Base-by-base conservation (phyloP, 2,329 filamentous ascomycete genomes). In the Botryosphaeria dothidea region DNA sequence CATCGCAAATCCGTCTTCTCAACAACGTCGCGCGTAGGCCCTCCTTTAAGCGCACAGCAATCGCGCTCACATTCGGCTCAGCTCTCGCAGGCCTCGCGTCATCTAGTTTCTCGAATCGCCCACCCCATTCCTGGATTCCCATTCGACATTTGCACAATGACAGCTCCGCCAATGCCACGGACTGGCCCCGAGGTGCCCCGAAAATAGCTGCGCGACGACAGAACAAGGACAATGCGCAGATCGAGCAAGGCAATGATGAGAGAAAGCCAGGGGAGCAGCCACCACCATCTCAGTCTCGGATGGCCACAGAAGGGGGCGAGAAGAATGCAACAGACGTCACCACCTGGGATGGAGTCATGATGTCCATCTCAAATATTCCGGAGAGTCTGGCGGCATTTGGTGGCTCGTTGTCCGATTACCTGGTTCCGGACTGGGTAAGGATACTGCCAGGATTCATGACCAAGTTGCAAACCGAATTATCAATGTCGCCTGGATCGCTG, bases 381-480 rank as follows among this genome's bases (percentile, higher is more conserved):
- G 68, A 72, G 17, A 74, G 71, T 0, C 71, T 73, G 19, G 70
- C 71, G 9, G 76, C 78, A 13, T 68, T 86, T 51, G 77, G 79
- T 19, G 82, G 83, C 57, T 83, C 79, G 21, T 80, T 96, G 27
- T 88, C 90, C 41, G 88, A 87, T 72, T 84, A 86, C 68, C 88
- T 98, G 36, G 78, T 96, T 3, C 94, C 94, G 0, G 88, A 91
- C 46, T 98, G 94, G 94, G 88, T 90, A 36, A 90, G 88, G 68
- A 75, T 87, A 46, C 81, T 97, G 19, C 93, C 93, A 0, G 88
- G 83, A 3, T 92, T 92, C 63, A 81, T 96, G 64, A 85, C 86
- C 66, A 97, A 97, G 76, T 84, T 98, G 36, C 93, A 97, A 74
- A 86, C 87, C 23, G 94, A 98, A 78, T 83, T 97, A 17, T 95